Conservation (phyloP, 805 yeast genomes). For the Clavispora fructus region DNA sequence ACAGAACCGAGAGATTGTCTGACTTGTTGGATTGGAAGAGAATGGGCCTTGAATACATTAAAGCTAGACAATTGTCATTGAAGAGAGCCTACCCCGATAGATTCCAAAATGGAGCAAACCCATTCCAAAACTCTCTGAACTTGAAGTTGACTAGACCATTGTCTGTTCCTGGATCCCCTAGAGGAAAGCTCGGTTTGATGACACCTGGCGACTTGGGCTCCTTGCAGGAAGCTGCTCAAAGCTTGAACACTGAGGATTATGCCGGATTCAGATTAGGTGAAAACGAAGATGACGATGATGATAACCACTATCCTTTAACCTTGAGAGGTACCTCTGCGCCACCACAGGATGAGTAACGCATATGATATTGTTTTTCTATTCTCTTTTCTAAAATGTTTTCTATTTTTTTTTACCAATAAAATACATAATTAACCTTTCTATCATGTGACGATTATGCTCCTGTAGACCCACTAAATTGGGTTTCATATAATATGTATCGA, state of each 20-base stretch:
- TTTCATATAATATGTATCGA: too few species aligned
- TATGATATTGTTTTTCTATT: background rate
- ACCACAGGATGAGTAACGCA: constrained; percentile 21
- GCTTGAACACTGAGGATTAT: constrained; percentile 70
- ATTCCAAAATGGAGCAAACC: constrained; percentile 51
- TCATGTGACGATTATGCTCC: background rate
- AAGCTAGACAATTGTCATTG: constrained; percentile 87
- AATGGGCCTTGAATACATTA: constrained; percentile 94
- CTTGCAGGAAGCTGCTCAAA: constrained; percentile 79
- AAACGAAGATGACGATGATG: constrained; percentile 34
- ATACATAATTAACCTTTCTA: background rate
- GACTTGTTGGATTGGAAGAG: constrained; percentile 96
- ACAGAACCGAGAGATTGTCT: constrained; percentile 89
- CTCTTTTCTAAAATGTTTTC: background rate
- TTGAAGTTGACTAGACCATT: constrained; percentile 84
- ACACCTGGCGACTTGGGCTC: constrained; percentile 99
- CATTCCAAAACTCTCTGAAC: constrained; percentile 40
- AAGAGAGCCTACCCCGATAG: constrained; percentile 91
- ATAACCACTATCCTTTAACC: constrained; percentile 40
- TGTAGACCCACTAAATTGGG: too few species aligned
- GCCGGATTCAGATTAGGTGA: constrained; percentile 49
- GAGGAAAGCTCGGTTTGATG: constrained; percentile 70
- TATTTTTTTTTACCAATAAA: background rate
- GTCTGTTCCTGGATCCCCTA: constrained; percentile 96
- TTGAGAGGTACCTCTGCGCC: constrained; percentile 47